Evolutionary conservation across 176 grass and related monocot genomes (phyloP).

Genomic region (Carex littledalei): DNA sequence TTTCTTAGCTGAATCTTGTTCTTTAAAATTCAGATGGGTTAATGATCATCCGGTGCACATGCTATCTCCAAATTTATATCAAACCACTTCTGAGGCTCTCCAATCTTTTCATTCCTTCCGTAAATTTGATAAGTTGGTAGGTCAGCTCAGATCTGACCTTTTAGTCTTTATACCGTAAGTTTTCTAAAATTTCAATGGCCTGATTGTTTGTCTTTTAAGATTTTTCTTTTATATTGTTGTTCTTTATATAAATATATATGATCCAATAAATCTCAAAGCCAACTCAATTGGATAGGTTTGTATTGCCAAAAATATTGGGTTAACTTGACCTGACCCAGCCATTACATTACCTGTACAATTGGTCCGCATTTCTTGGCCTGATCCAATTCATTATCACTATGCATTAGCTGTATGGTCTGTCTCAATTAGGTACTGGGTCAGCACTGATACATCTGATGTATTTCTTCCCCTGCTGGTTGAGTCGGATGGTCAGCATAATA

Average conservation of each 20-base stretch:
- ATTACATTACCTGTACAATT: background rate
- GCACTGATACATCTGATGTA: too few species aligned
- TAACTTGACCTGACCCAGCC: background rate
- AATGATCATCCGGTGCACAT: slow-evolving; percentile 81
- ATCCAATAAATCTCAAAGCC: background rate
- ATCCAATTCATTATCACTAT: too few species aligned
- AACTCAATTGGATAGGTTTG: background rate
- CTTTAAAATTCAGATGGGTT: slow-evolving; percentile 65
- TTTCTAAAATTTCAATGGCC: background rate
- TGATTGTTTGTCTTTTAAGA: background rate
- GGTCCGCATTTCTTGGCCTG: background rate
- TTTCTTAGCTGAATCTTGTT: background rate
- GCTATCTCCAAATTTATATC: slow-evolving; percentile 90
- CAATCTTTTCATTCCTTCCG: slow-evolving; percentile 96
- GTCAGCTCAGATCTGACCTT: background rate
- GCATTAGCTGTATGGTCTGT: too few species aligned
- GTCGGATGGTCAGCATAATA: background rate
- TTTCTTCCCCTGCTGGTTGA: background rate
- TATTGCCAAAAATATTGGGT: background rate
- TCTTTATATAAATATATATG: background rate
- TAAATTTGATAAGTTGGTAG: slow-evolving; percentile 54
- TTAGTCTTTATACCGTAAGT: background rate
- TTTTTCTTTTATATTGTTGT: background rate
- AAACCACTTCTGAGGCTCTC: slow-evolving; percentile 71
- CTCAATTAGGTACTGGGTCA: too few species aligned